Percentiles rank a stretch among this genome's conserved stretches.
phyloP scores from a whole-genome alignment of 345 rosid genomes.

The Brassica carinata region DNA sequence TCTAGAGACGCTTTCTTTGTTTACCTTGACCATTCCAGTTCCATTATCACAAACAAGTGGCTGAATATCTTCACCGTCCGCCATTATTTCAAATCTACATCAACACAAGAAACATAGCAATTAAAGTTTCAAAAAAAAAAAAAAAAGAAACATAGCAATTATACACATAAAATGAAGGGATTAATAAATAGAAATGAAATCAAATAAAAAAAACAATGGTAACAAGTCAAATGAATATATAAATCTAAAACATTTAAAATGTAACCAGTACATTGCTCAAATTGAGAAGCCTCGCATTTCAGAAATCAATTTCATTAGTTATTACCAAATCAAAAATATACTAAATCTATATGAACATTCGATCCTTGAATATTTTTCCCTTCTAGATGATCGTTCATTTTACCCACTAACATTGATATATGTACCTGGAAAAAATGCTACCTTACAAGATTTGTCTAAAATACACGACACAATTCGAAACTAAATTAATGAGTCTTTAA shows the following conservation, averaged over 20 bases:
- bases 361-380: neutral
- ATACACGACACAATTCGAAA: neutral
- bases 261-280: neutral
- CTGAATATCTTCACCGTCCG: slow-evolving; percentile 64
- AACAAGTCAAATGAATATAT: neutral
- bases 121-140: neutral
- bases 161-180: neutral
- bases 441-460: neutral
- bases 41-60: slow-evolving; percentile 73
- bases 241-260: neutral
- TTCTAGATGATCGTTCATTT: neutral
- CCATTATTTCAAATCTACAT: slow-evolving; percentile 45
- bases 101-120: slow-evolving; percentile 18
- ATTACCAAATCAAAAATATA: neutral
- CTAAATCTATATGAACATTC: neutral
- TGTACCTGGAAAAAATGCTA: neutral
- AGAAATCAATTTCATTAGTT: neutral
- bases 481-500: neutral
- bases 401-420: neutral
- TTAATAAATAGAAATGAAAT: neutral
- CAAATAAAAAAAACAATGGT: neutral
- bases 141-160: slow-evolving; percentile 11
- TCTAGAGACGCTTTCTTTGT: neutral
- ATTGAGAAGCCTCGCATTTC: neutral
- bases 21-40: slow-evolving; percentile 71